Evolutionary conservation across 225 moss, liverwort and hornwort genomes (phyloP).

Genomic region (Pseudisothecium myosuroides): DNA sequence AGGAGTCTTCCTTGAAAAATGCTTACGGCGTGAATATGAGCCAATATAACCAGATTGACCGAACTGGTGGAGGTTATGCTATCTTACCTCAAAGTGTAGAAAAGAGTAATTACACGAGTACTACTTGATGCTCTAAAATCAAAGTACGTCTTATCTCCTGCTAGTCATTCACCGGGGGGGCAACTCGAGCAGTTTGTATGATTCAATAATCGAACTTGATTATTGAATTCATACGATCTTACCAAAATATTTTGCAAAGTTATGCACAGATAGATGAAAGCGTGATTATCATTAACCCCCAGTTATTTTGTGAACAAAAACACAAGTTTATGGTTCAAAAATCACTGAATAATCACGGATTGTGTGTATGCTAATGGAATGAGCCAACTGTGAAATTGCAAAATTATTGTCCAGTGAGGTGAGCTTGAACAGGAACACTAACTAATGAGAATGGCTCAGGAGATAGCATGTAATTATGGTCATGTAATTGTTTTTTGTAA

Average conservation of each 20-base stretch:
- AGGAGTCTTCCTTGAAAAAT: neutral
- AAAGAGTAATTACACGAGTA: neutral
- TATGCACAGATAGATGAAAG: neutral
- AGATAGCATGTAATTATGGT: neutral
- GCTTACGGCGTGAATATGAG: neutral
- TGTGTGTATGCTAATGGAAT: neutral
- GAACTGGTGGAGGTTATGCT: neutral
- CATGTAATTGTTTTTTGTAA: neutral
- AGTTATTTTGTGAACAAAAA: neutral
- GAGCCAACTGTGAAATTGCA: neutral
- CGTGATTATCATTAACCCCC: neutral
- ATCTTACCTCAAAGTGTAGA: neutral
- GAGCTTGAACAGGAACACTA: neutral
- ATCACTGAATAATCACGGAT: neutral
- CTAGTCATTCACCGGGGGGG: neutral
- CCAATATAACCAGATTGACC: neutral
- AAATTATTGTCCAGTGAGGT: neutral
- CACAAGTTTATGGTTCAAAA: neutral
- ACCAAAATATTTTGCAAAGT: neutral
- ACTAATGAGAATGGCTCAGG: neutral
- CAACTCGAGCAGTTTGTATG: neutral
- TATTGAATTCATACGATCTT: neutral
- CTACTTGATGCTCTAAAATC: neutral
- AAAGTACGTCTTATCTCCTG: neutral
- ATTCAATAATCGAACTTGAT: neutral